Evolutionary conservation across 371 early-diverging fungal genomes (phyloP).

Genomic region (Mucor indicus): DNA sequence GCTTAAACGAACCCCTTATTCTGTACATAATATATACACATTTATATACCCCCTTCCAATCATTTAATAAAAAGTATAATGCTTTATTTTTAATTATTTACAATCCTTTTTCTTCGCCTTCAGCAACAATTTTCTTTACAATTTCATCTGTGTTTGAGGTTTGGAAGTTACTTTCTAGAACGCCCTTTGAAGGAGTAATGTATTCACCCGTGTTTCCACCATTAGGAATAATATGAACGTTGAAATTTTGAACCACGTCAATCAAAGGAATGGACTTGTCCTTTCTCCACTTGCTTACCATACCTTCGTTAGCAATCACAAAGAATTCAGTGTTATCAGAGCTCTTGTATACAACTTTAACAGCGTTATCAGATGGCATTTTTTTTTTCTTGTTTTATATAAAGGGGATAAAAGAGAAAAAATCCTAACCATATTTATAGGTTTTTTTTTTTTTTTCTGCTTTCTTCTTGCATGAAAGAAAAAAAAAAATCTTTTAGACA

Average conservation of each 20-base stretch:
- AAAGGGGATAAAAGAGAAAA: too few relatives aligned
- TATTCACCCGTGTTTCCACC: conserved; percentile 27
- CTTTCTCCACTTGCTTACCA: conserved; percentile 30
- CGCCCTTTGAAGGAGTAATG: conserved; percentile 21
- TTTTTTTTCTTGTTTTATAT: conserved; percentile 1
- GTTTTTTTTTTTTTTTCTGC: too few relatives aligned
- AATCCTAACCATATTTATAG: too few relatives aligned
- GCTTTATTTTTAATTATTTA: not conserved
- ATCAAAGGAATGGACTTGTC: conserved; percentile 43
- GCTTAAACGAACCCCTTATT: not conserved
- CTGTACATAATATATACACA: not conserved
- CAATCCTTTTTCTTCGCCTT: conserved; percentile 21
- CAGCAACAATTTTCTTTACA: conserved; percentile 23
- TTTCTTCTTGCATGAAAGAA: too few relatives aligned
- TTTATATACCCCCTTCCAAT: too few relatives aligned
- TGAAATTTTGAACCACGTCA: conserved; percentile 39
- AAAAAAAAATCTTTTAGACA: too few relatives aligned
- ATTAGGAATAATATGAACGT: conserved; percentile 12
- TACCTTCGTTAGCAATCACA: conserved; percentile 33
- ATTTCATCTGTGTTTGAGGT: conserved; percentile 22
- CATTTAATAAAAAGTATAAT: not conserved
- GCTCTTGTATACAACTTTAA: conserved; percentile 31
- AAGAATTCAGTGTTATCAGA: conserved; percentile 34
- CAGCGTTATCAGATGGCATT: conserved; percentile 17
- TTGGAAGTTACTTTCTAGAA: conserved; percentile 14